A percentile compares a stretch with the other conserved stretches of the same genome.
Evolutionary conservation across 257 asterid species (phyloP).

Genomic region (Penstemon barbatus): DNA sequence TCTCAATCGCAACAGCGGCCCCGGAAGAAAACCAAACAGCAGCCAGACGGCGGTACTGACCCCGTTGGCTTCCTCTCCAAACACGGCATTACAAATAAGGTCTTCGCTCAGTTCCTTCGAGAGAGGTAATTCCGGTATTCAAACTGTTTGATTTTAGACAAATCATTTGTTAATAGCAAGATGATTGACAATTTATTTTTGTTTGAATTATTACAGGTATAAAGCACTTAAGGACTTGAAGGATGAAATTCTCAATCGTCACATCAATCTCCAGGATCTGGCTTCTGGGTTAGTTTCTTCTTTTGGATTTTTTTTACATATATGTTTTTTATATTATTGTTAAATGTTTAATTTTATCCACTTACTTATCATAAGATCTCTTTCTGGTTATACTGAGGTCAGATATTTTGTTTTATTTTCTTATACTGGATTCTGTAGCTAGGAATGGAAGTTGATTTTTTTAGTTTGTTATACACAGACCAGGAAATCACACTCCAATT

Average conservation of each 20-base stretch:
- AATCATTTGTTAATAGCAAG: background rate
- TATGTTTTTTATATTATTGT: background rate
- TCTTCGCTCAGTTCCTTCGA: conserved; percentile 79
- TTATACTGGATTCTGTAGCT: no score
- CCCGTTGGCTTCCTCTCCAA: conserved; percentile 88
- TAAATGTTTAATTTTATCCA: background rate
- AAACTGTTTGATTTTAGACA: background rate
- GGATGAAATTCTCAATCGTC: conserved; percentile 60
- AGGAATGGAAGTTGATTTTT: no score
- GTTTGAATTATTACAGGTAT: conserved; percentile 47
- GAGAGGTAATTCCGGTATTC: conserved; percentile 53
- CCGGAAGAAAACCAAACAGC: conserved; percentile 35
- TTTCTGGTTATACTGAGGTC: no score
- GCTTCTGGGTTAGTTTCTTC: conserved; percentile 75
- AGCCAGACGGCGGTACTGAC: conserved; percentile 49
- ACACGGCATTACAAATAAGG: conserved; percentile 66
- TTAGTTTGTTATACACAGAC: no score
- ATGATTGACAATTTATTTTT: conserved; percentile 16
- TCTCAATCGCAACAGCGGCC: conserved; percentile 39
- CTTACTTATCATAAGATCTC: no score
- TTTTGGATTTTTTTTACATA: background rate
- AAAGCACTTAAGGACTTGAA: conserved; percentile 82
- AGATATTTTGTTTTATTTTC: no score
- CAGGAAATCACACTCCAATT: no score
- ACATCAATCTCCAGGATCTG: conserved; percentile 57